Evolutionary conservation across 768 basidiomycete genomes (phyloP).

Genomic region (Leccinum imitatum): DNA sequence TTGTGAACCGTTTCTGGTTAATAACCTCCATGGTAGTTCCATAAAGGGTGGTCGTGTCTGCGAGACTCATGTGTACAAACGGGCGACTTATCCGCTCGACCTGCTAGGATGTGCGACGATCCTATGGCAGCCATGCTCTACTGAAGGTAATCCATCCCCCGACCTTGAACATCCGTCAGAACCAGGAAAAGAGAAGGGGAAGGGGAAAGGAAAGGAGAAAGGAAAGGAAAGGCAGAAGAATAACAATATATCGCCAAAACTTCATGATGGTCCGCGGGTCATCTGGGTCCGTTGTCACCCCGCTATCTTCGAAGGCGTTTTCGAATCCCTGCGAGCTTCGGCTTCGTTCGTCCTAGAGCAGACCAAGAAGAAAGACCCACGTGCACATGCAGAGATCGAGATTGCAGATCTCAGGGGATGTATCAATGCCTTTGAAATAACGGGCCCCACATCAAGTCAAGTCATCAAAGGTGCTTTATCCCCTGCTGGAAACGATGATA

Average conservation of each 20-base stretch:
- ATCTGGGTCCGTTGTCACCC: constrained; percentile 86
- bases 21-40: constrained; percentile 44
- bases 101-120: constrained; percentile 71
- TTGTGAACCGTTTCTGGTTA: neutral
- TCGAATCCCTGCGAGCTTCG: constrained; percentile 48
- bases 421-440: constrained; percentile 83
- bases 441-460: constrained; percentile 81
- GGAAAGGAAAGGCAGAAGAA: constrained; percentile 36
- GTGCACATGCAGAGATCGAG: constrained; percentile 45
- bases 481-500: constrained; percentile 46
- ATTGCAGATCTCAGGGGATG: constrained; percentile 70
- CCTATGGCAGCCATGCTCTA: constrained; percentile 60
- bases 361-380: constrained; percentile 25
- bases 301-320: constrained; percentile 57
- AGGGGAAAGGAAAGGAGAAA: constrained; percentile 19
- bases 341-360: constrained; percentile 50
- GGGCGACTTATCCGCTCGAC: constrained; percentile 61
- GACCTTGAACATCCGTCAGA: constrained; percentile 1
- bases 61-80: constrained; percentile 67
- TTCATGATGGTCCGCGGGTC: constrained; percentile 34
- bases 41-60: constrained; percentile 62
- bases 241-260: constrained; percentile 5
- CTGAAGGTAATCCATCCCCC: neutral
- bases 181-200: constrained; percentile 12
- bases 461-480: constrained; percentile 65